A percentile compares a stretch with the other conserved stretches of the same genome.
phyloP scores from a whole-genome alignment of 345 rosid species.

The Eucalyptus marginata region DNA sequence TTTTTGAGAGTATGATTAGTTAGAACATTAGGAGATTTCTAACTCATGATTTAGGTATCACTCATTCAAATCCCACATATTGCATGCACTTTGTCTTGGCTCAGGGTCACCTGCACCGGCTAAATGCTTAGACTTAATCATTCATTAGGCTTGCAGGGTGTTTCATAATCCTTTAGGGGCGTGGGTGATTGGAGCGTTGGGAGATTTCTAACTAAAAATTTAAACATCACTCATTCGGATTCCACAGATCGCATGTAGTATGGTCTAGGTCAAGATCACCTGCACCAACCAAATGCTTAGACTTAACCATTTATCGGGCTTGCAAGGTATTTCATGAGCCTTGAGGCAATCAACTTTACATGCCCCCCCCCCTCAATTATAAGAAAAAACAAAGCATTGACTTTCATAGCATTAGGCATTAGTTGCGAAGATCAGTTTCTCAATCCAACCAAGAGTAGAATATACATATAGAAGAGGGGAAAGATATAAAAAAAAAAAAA shows the following conservation, averaged over 20 bases:
- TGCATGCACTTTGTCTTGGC: accelerated
- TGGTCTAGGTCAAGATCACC: background rate
- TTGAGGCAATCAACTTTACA: background rate
- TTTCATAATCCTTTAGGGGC: background rate
- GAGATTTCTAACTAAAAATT: background rate
- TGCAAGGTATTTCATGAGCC: background rate
- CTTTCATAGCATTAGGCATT: background rate
- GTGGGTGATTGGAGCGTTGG: background rate
- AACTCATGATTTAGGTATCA: background rate
- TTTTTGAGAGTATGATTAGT: background rate
- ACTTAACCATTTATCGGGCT: background rate
- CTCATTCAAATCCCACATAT: accelerated
- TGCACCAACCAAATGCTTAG: background rate
- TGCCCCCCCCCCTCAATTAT: accelerated
- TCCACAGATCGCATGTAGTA: accelerated
- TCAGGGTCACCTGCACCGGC: accelerated
- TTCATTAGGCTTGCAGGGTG: background rate
- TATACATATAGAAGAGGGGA: background rate
- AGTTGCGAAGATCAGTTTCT: background rate
- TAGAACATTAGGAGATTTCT: background rate
- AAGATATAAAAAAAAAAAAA: background rate
- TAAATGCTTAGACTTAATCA: background rate
- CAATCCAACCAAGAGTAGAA: background rate
- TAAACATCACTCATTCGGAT: background rate
- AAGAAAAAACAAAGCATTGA: background rate